Evolutionary conservation across 768 basidiomycete genomes (phyloP), one percentile per base, ranked within the genome.

Genomic region (Tephrocybe sp.): DNA sequence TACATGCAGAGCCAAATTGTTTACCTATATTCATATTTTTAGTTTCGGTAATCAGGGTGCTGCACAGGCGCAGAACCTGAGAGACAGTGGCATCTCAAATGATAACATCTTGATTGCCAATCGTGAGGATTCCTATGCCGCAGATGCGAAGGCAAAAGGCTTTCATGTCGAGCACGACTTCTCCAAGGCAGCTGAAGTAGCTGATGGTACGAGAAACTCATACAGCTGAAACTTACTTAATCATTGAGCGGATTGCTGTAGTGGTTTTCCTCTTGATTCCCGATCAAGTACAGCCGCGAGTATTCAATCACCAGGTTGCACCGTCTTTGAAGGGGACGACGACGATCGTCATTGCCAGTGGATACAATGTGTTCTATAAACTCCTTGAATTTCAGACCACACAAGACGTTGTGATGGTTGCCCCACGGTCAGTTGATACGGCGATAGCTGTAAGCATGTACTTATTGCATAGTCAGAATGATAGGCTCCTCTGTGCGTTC

Each of bases 31-130:
- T 30, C 13, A 16, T 18, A n/a, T 43, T 16, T 18, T 18, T 44
- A 83, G 82, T 4, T 84, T 82, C 62, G 83, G 83, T 36, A 84
- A 83, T 61, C 83, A 84, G 61, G 82, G 83, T 11, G 78, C 83
- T 26, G 82, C 83, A 40, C 83, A 84, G 60, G 83, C 83, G 4
- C 82, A 83, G 64, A 84, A 84, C 52, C 58, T 84, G 51, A 74
- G 83, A n/a, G 83, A 84, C 52, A 72, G 77, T 44, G 82, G 83
- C 2, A 79, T 83, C 50, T 71, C 77, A 4, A 83, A 83, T 55
- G 78, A 82, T n/a, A 73, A 70, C 39, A 84, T 84, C 45, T 47
- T 83, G 51, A 71, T 84, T 49, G 82, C 79, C 9, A 84, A 84
- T 58, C 73, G 82, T 5, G 63, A 71, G 5, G 83, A 85, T 58